Evolutionary conservation across 257 asterid genomes (phyloP).

Genomic region (Solanum paucissectum): DNA sequence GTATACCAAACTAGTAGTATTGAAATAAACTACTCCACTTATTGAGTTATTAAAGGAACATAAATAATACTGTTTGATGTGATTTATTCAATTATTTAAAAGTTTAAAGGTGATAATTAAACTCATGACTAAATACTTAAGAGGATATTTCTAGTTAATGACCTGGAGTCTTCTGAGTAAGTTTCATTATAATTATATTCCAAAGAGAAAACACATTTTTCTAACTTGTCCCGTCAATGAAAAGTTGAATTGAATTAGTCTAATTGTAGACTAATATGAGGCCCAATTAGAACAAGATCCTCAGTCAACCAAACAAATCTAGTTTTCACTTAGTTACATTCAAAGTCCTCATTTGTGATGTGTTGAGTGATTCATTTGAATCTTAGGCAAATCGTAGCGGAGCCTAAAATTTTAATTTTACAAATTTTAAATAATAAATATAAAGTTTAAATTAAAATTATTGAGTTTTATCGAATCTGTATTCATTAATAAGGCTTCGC

Average conservation of each 20-base stretch:
- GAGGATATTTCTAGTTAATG: neutral
- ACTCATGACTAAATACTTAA: neutral
- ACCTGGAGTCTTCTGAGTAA: neutral
- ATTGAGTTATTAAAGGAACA: neutral
- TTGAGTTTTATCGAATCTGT: accelerated
- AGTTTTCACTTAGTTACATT: neutral
- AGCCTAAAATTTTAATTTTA: neutral
- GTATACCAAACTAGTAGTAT: neutral
- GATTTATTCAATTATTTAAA: neutral
- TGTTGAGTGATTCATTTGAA: neutral
- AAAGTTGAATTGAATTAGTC: neutral
- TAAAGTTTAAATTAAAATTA: neutral
- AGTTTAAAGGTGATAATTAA: neutral
- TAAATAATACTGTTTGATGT: neutral
- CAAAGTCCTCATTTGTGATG: neutral
- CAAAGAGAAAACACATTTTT: neutral
- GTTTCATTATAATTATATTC: neutral
- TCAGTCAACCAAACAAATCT: neutral
- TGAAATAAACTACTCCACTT: neutral
- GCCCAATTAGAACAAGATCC: neutral
- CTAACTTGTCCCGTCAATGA: neutral
- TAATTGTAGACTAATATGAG: neutral
- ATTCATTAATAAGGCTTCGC: neutral
- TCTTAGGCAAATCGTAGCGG: accelerated
- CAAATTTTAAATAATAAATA: neutral